Base-by-base conservation (phyloP, 371 early-diverging fungal species). In the Rhizopus delemar region DNA sequence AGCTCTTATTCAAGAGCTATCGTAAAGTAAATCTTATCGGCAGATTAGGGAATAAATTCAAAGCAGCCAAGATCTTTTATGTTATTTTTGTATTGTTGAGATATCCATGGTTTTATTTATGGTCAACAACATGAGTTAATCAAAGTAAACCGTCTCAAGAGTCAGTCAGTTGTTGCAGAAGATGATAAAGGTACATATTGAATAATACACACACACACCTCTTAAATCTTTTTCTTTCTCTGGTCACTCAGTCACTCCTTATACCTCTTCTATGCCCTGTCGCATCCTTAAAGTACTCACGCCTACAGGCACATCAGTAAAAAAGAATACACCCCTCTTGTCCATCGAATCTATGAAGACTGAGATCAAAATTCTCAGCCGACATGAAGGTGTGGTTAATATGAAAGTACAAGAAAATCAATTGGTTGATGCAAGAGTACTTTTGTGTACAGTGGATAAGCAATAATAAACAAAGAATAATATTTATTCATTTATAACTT, bases 291-390 rank as follows among this genome's bases (percentile, higher is more conserved):
- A 81, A 64, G 63, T 90, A 11, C 62, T 84, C 33, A 71, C 81
- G 13, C 75, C 84, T 29, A 63, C 76, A 4, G 88, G 89, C 1
- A 66, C 83, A 0, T 53, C 57, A 2, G 86, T 89, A 31, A 77
- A 82, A 57, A 83, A 83, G 68, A 86, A 87, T 33, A 82, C 81
- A 41, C 73, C 84, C 3, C 70, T 90, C 22, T 59, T 90, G 57
- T 86, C 87, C 0, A 83, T 90, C 57, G 90, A 90, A 65, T 82
- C 85, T 31, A 90, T 90, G 90, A 90, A 90, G 68, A 90, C 87
- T 31, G 89, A 90, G 65, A 80, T 86, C 36, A 84, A 84, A 53
- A 62, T 88, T 28, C 80, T 83, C 46, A 75, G 85, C 41, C 82
- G 84, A 38, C 83, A 84, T 50, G 85, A 82, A 13, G 89, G 90